phyloP scores from a whole-genome alignment of 2,329 filamentous ascomycete species.

The Ciborinia camelliae region DNA sequence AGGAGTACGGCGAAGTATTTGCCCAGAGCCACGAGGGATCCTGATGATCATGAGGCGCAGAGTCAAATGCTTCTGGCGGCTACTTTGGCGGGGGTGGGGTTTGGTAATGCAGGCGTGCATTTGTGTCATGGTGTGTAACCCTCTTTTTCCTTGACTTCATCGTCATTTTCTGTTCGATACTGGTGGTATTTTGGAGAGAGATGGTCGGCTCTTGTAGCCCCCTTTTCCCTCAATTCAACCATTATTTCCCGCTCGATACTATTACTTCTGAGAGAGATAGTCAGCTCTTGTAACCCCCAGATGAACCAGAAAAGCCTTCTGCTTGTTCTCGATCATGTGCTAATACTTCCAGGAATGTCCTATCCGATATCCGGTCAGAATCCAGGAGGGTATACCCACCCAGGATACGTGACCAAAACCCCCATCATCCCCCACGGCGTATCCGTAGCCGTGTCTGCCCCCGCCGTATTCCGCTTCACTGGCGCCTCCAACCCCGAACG shows the following conservation, averaged over 20 bases:
- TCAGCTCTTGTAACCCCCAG: too few relatives aligned
- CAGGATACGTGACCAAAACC: slow-evolving; percentile 73
- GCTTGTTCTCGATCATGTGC: not conserved
- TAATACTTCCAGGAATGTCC: slow-evolving; percentile 66
- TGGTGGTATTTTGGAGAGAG: too few relatives aligned
- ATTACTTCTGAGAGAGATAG: too few relatives aligned
- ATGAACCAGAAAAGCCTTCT: not conserved
- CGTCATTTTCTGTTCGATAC: not conserved
- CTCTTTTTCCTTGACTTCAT: not conserved
- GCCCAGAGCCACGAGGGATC: slow-evolving; percentile 79
- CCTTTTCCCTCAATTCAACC: not conserved
- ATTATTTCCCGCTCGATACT: not conserved
- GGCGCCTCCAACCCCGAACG: slow-evolving; percentile 87
- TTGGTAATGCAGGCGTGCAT: slow-evolving; percentile 96
- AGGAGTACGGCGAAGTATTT: slow-evolving; percentile 86
- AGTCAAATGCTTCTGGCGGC: slow-evolving; percentile 93
- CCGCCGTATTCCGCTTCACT: slow-evolving; percentile 92
- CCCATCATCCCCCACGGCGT: slow-evolving; percentile 95
- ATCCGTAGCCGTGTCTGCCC: slow-evolving; percentile 87
- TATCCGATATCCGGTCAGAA: slow-evolving; percentile 98
- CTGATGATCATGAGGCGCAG: slow-evolving; percentile 89
- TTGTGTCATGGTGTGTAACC: slow-evolving; percentile 57
- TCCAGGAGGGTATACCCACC: slow-evolving; percentile 79
- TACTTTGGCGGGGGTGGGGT: slow-evolving; percentile 90
- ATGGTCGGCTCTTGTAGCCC: too few relatives aligned